Conservation (phyloP, 2,329 filamentous ascomycete species). For the Calonectria pteridis region DNA sequence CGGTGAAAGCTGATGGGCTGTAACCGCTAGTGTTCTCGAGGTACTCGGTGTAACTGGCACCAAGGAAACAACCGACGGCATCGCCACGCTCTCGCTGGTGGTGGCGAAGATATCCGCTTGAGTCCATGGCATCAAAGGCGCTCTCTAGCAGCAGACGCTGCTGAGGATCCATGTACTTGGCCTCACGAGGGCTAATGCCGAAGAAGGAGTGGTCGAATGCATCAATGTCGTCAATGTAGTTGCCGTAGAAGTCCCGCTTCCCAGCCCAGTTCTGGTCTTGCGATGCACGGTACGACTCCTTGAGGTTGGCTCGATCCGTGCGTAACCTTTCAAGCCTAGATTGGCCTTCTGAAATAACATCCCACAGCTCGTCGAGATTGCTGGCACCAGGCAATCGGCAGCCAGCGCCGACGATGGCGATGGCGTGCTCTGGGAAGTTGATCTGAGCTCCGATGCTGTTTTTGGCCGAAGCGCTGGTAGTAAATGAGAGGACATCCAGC, state of each 20-base stretch:
- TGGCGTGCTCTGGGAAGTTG: slow-evolving; percentile 25
- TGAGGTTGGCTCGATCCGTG: slow-evolving; percentile 26
- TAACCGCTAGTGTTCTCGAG: slow-evolving; percentile 21
- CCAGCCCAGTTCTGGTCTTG: slow-evolving; percentile 28
- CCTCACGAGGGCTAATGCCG: slow-evolving; percentile 52
- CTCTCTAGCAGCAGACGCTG: slow-evolving; percentile 53
- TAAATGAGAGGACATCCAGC: slow-evolving; percentile 18
- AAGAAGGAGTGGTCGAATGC: slow-evolving; percentile 58
- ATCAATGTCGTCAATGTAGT: slow-evolving; percentile 33
- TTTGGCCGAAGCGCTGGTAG: not conserved
- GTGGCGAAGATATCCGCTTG: slow-evolving; percentile 42
- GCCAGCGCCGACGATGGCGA: slow-evolving; percentile 41
- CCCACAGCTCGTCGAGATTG: slow-evolving; percentile 39
- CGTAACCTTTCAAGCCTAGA: slow-evolving; percentile 25
- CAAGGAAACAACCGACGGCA: slow-evolving; percentile 22
- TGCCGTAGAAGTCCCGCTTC: slow-evolving; percentile 29
- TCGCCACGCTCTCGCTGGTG: not conserved
- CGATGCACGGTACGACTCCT: slow-evolving; percentile 27
- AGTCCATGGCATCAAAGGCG: slow-evolving; percentile 56
- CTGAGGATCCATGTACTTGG: slow-evolving; percentile 54
- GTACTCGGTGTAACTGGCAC: slow-evolving; percentile 17
- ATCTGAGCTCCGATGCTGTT: not conserved
- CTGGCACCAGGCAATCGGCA: slow-evolving; percentile 38
- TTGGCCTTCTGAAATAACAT: slow-evolving; percentile 30
- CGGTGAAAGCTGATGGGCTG: slow-evolving; percentile 44